Conservation (phyloP, 2,329 filamentous ascomycete genomes). For the Colletotrichum magnum region DNA sequence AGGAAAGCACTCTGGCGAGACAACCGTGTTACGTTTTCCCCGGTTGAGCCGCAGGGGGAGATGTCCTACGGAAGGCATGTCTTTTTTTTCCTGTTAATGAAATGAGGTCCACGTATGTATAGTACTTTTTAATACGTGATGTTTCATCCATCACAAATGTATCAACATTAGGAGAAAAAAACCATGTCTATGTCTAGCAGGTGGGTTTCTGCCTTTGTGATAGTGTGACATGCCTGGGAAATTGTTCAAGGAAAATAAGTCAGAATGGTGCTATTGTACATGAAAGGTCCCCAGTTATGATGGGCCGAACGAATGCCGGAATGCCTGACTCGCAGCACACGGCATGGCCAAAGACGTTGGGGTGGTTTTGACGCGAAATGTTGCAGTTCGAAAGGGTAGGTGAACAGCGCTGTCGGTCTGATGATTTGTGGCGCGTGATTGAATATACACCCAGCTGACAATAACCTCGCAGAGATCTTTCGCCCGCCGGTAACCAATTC, state of each 20-base stretch:
- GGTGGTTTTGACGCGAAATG: not conserved
- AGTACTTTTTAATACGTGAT: constrained; percentile 28
- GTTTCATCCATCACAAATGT: constrained; percentile 25
- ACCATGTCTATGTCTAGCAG: constrained; percentile 26
- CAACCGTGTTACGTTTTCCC: not conserved
- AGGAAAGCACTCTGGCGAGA: not conserved
- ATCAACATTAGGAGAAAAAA: constrained; percentile 27
- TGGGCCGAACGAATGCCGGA: constrained; percentile 5
- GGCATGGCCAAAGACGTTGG: not conserved
- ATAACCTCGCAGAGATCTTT: too few relatives aligned
- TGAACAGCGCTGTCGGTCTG: not conserved
- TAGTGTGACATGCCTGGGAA: not conserved
- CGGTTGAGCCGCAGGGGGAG: constrained; percentile 8
- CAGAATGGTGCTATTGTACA: constrained; percentile 10
- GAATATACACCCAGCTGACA: too few relatives aligned
- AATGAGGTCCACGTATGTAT: constrained; percentile 36
- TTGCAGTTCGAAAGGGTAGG: not conserved
- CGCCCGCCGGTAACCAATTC: too few relatives aligned
- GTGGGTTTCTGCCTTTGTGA: not conserved
- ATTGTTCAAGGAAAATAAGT: constrained; percentile 12
- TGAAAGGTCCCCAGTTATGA: not conserved
- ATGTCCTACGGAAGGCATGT: not conserved
- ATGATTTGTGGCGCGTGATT: not conserved
- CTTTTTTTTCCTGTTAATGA: constrained; percentile 21
- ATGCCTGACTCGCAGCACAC: constrained; percentile 14